Evolutionary conservation across 1,284 basidiomycete species (phyloP).

Genomic region (Pseudozyma hubeiensis): DNA sequence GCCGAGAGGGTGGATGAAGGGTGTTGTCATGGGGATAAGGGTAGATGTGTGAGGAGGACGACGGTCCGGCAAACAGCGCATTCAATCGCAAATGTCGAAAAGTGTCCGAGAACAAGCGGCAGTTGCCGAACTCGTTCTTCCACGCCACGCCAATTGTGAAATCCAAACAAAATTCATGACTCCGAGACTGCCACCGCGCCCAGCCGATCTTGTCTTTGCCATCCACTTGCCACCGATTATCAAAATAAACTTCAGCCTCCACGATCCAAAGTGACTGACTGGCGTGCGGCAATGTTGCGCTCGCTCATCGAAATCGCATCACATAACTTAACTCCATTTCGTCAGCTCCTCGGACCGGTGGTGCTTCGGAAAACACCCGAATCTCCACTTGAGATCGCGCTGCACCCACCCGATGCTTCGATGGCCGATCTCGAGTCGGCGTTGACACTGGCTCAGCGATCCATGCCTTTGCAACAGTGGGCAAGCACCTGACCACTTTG

Average conservation of each 20-base stretch:
- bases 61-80: conserved; percentile 21
- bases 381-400: neutral
- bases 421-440: neutral
- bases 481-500: too few species aligned
- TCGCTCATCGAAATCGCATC: too few species aligned
- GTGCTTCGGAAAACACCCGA: conserved; percentile 4
- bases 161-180: neutral
- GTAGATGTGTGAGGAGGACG: neutral
- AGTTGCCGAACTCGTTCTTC: conserved; percentile 23
- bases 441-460: too few species aligned
- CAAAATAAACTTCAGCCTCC: too few species aligned
- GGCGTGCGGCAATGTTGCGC: too few species aligned
- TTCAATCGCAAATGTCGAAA: neutral
- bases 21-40: neutral
- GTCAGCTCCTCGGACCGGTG: too few species aligned
- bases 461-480: too few species aligned
- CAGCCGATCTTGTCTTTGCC: too few species aligned
- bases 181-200: too few species aligned
- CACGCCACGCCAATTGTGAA: neutral
- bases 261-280: too few species aligned
- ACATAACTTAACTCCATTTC: too few species aligned
- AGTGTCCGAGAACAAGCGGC: conserved; percentile 29
- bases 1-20: neutral
- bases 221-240: too few species aligned
- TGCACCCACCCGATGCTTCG: neutral